Conservation (phyloP, 805 yeast genomes). For the Ogataea pilisensis region DNA sequence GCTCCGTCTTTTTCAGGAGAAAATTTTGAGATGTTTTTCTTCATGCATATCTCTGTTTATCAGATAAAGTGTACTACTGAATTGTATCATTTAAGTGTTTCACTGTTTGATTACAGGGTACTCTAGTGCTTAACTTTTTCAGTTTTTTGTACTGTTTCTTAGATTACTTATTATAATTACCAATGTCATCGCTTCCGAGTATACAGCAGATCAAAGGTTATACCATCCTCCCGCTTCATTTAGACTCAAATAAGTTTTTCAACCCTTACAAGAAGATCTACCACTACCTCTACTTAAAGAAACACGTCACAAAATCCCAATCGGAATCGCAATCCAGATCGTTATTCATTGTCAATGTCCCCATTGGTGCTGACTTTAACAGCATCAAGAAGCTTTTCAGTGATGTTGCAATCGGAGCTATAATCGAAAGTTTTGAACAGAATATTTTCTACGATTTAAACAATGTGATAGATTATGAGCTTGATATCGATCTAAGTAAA, state of each 20-base stretch:
- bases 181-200: slow-evolving; percentile 1
- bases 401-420: slow-evolving; percentile 58
- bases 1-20: no score
- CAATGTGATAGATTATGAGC: slow-evolving; percentile 31
- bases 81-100: no score
- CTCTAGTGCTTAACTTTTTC: no score
- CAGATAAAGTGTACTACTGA: no score
- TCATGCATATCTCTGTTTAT: no score
- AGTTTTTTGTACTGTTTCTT: background rate
- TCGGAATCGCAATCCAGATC: slow-evolving; percentile 47
- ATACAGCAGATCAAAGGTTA: slow-evolving; percentile 54
- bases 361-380: slow-evolving; percentile 52
- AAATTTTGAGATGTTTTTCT: no score
- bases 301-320: slow-evolving; percentile 46
- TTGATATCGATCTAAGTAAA: slow-evolving; percentile 49
- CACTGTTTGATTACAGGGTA: no score
- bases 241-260: slow-evolving; percentile 30
- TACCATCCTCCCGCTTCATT: slow-evolving; percentile 43
- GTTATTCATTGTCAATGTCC: slow-evolving; percentile 75
- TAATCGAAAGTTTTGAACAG: slow-evolving; percentile 41
- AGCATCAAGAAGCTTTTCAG: slow-evolving; percentile 55
- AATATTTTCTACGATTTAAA: slow-evolving; percentile 32
- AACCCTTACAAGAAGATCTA: slow-evolving; percentile 20
- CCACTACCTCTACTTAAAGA: slow-evolving; percentile 65
- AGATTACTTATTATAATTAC: background rate